Percentiles rank a stretch among this genome's conserved stretches.
phyloP scores from a whole-genome alignment of 1,139 yeast genomes.

The Sugiyamaella novakii region DNA sequence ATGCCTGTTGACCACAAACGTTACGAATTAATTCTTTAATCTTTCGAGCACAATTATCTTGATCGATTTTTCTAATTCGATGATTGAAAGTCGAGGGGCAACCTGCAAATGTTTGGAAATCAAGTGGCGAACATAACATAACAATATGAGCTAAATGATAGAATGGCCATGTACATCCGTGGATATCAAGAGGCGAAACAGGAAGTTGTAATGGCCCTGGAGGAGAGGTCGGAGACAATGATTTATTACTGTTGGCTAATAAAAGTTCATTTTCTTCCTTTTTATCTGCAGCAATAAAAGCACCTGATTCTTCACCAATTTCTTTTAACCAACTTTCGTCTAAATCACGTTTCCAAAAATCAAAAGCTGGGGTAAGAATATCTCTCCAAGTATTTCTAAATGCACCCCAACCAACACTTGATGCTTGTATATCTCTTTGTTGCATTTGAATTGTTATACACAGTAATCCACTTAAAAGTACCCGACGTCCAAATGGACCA shows the following conservation, averaged over 20 bases:
- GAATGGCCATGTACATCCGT: conserved; percentile 38
- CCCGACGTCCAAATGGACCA: conserved; percentile 61
- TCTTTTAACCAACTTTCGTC: conserved; percentile 21
- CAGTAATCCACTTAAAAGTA: conserved; percentile 68
- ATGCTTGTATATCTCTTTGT: conserved; percentile 64
- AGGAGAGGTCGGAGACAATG: conserved; percentile 21
- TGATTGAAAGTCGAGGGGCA: conserved; percentile 84
- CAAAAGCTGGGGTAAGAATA: conserved; percentile 61
- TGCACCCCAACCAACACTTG: conserved; percentile 49
- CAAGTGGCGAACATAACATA: conserved; percentile 72
- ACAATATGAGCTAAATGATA: conserved; percentile 63
- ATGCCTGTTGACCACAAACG: conserved; percentile 30
- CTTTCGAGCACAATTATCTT: conserved; percentile 49
- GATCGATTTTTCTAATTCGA: conserved; percentile 57
- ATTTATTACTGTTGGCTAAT: not conserved
- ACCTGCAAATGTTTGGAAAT: conserved; percentile 77
- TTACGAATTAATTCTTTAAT: conserved; percentile 25
- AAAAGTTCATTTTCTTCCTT: conserved; percentile 11
- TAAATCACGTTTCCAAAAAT: conserved; percentile 51
- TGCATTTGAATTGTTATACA: conserved; percentile 75
- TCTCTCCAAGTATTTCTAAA: conserved; percentile 61
- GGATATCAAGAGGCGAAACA: conserved; percentile 45
- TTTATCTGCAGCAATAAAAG: conserved; percentile 1
- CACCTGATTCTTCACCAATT: conserved; percentile 11
- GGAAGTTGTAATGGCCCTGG: conserved; percentile 47